Evolutionary conservation across 2,329 filamentous ascomycete genomes (phyloP).

Genomic region (Colletotrichum noveboracense): DNA sequence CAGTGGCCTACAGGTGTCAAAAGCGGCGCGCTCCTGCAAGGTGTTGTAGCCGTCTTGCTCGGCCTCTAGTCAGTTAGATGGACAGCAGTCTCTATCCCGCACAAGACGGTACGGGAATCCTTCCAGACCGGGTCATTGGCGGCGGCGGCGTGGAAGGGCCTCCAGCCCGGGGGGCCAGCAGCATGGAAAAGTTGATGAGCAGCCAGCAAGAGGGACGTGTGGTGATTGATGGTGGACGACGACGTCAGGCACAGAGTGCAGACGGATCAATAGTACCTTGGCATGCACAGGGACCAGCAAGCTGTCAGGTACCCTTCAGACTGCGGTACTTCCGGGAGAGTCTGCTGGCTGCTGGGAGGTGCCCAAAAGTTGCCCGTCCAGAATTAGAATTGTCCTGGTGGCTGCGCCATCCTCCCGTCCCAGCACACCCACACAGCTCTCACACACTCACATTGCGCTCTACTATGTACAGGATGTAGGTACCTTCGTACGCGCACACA

Average conservation of each 20-base stretch:
- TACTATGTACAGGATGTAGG: not conserved
- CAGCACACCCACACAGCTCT: not conserved
- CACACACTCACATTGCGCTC: not conserved
- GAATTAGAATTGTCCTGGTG: conserved; percentile 43
- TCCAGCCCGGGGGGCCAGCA: not conserved
- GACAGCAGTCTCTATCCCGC: not conserved
- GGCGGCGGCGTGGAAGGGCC: conserved; percentile 2
- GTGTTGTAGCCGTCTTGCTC: conserved; percentile 12
- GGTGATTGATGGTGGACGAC: not conserved
- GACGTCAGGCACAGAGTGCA: conserved; percentile 7
- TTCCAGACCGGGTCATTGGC: not conserved
- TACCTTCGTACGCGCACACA: conserved; percentile 1
- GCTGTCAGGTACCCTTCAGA: conserved; percentile 13
- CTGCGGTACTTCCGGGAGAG: conserved; percentile 17
- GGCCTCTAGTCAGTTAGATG: not conserved
- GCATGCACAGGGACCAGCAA: conserved; percentile 1
- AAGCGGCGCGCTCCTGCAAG: conserved; percentile 6
- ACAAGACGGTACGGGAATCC: conserved; percentile 1
- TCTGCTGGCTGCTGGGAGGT: not conserved
- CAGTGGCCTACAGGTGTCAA: not conserved
- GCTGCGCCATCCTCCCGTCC: conserved; percentile 36
- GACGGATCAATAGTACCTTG: not conserved
- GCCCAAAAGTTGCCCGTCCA: conserved; percentile 25
- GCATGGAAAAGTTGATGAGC: not conserved
- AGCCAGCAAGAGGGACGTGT: not conserved